Conservation (phyloP, 2,329 filamentous ascomycete species). For the Remersonia thermophila region DNA sequence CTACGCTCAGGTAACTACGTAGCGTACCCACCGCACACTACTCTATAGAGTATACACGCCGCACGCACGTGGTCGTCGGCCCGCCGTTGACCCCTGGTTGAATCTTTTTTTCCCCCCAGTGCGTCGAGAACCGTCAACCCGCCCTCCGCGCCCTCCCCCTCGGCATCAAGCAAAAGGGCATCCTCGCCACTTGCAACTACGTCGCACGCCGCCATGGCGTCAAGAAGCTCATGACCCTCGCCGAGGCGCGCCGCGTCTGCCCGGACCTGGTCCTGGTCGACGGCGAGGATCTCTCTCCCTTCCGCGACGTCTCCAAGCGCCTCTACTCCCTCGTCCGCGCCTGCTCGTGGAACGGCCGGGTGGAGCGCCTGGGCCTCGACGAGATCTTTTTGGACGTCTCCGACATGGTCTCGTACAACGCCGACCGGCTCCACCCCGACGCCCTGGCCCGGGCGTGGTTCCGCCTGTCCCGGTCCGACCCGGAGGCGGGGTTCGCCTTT, state of each 20-base stretch:
- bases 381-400: conserved; percentile 81
- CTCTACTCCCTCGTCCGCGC: conserved; percentile 61
- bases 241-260: conserved; percentile 66
- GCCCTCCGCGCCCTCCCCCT: conserved; percentile 60
- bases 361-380: conserved; percentile 79
- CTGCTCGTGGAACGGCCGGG: conserved; percentile 65
- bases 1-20: conserved; percentile 59
- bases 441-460: conserved; percentile 64
- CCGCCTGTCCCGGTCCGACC: conserved; percentile 58
- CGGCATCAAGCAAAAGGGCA: conserved; percentile 85
- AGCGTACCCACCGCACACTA: background rate
- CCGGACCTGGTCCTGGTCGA: conserved; percentile 77
- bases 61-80: too few species aligned
- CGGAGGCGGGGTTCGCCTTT: conserved; percentile 68
- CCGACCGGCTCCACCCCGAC: conserved; percentile 54
- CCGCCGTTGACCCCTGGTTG: too few species aligned
- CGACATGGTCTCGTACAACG: conserved; percentile 75
- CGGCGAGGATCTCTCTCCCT: conserved; percentile 74
- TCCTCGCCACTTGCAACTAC: conserved; percentile 89
- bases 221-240: conserved; percentile 74
- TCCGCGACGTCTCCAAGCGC: conserved; percentile 74
- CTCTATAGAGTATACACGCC: too few species aligned
- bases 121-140: conserved; percentile 67
- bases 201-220: conserved; percentile 64
- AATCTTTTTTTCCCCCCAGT: conserved; percentile 9